Conservation (phyloP, 2,329 filamentous ascomycete genomes). For the Aspergillus eucalypticola region DNA sequence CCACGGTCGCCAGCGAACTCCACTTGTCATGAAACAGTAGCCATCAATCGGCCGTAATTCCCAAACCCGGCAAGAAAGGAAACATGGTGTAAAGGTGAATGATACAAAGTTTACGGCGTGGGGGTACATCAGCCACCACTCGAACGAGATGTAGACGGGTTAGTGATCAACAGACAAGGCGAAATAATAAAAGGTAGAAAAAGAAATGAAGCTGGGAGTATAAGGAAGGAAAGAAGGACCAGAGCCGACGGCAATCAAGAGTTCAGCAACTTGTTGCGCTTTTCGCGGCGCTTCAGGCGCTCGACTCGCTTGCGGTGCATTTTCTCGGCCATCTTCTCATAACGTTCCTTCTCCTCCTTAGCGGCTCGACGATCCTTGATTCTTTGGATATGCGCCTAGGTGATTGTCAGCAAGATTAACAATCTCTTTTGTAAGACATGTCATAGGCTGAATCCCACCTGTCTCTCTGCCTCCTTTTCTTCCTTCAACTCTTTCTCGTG, state of each 20-base stretch:
- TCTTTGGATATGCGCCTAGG: slow-evolving; percentile 70
- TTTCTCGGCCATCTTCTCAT: slow-evolving; percentile 91
- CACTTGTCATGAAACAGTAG: neutral
- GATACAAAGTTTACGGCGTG: neutral
- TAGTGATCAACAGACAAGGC: neutral
- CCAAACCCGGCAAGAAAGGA: neutral
- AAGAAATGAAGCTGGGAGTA: neutral
- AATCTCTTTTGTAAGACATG: neutral
- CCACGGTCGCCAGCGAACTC: slow-evolving; percentile 1
- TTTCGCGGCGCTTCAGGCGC: slow-evolving; percentile 89
- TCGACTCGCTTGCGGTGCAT: slow-evolving; percentile 97
- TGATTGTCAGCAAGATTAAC: slow-evolving; percentile 5
- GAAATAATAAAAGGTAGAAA: neutral
- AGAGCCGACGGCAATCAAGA: slow-evolving; percentile 33
- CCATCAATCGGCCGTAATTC: neutral
- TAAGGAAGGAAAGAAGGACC: slow-evolving; percentile 3
- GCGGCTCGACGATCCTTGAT: slow-evolving; percentile 83
- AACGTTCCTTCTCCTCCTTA: slow-evolving; percentile 91
- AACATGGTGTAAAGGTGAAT: neutral
- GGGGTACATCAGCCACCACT: neutral
- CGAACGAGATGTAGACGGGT: neutral
- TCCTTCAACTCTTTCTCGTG: slow-evolving; percentile 95
- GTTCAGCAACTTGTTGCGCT: slow-evolving; percentile 66
- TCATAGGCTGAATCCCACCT: slow-evolving; percentile 55
- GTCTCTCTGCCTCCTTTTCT: slow-evolving; percentile 85